Evolutionary conservation across 257 asterid species (phyloP), one percentile per base, ranked within the genome.

Genomic region (Jacaranda copaia): DNA sequence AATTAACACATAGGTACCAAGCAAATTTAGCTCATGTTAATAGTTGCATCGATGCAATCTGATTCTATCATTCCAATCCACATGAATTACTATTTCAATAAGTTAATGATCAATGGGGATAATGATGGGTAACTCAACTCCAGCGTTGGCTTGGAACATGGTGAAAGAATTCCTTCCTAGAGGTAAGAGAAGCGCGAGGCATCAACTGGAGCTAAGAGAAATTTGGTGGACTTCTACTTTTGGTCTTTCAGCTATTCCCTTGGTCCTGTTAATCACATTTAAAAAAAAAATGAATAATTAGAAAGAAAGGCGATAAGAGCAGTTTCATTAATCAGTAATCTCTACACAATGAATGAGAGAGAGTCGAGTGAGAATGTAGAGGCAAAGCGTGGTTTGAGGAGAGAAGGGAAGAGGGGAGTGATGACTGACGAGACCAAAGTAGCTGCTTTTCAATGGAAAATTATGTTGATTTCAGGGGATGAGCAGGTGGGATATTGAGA

Each of bases 231-330:
- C 73, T 95, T 94, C 90, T 90, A 92, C 93, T 94, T 94, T 71
- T 94, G 98, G 84, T 92, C 98, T 84, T 82, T 85, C 72, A 90
- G 90, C 98, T 96, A 94, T 39, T 90, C 93, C 89, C 89, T 95
- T 5, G 98, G 98, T 91, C 99, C 99, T 87, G 99, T 97, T 95
- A 92, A 81, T 76, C 80, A 79, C 69, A 71, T 32, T 14, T 32
- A 15, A 46, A 60, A 25, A 1, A 25, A 1, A 46, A 36, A 18
- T 36, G 58, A 63, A 65, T 16, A 61, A 8, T 20, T 9, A 18
- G 1, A 14, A 25, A 62, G 8, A 20, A 18, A 25, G 6, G 36
- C 32, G 56, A 16, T 70, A 25, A n/a, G 20, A 1, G 2, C 18
- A 7, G 12, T 39, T 39, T 25, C 32, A 25, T 2, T 1, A 25